Percentiles rank a stretch among this genome's conserved stretches.
phyloP scores from a whole-genome alignment of 192 early-diverging fungal genomes.

The Gryganskiella cystojenkinii region DNA sequence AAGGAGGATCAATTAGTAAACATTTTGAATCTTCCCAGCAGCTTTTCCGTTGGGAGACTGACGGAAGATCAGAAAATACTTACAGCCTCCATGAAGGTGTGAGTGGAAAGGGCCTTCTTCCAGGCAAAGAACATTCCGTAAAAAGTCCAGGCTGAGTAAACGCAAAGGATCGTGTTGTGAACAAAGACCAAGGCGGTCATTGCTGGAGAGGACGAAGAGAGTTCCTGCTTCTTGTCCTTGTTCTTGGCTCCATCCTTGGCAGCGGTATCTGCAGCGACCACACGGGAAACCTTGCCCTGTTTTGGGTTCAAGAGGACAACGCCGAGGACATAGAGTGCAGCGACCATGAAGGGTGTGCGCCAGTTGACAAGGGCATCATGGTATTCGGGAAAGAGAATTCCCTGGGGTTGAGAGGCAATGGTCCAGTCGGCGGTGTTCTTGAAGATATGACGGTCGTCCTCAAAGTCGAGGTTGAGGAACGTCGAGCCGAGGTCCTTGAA shows the following conservation, averaged over 20 bases:
- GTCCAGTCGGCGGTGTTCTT: constrained; percentile 47
- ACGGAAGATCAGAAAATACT: too few species aligned
- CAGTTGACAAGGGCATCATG: constrained; percentile 50
- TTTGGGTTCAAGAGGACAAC: constrained; percentile 46
- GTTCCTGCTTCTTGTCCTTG: constrained; percentile 25
- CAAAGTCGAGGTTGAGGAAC: constrained; percentile 42
- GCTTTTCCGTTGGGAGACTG: too few species aligned
- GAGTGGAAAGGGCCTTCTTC: constrained; percentile 50
- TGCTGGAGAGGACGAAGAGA: constrained; percentile 44
- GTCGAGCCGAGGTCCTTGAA: constrained; percentile 34
- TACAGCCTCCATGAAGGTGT: constrained; percentile 60
- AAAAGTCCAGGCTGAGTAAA: constrained; percentile 76
- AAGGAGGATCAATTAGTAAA: neutral
- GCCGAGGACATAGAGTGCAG: constrained; percentile 45
- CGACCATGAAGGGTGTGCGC: constrained; percentile 35
- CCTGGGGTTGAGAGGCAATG: constrained; percentile 33
- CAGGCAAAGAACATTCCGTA: constrained; percentile 61
- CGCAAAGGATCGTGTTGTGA: constrained; percentile 73
- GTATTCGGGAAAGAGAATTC: constrained; percentile 51
- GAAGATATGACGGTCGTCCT: constrained; percentile 37
- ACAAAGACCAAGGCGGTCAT: constrained; percentile 70
- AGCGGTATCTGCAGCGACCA: constrained; percentile 45
- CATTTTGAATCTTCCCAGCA: neutral
- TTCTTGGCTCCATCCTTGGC: constrained; percentile 13
- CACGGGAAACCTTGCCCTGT: constrained; percentile 47